These are phyloP conservation scores for Cicer cuneatum DNA, from an alignment of 306 rosid genomes.

Conservation along the genomic window DNA sequence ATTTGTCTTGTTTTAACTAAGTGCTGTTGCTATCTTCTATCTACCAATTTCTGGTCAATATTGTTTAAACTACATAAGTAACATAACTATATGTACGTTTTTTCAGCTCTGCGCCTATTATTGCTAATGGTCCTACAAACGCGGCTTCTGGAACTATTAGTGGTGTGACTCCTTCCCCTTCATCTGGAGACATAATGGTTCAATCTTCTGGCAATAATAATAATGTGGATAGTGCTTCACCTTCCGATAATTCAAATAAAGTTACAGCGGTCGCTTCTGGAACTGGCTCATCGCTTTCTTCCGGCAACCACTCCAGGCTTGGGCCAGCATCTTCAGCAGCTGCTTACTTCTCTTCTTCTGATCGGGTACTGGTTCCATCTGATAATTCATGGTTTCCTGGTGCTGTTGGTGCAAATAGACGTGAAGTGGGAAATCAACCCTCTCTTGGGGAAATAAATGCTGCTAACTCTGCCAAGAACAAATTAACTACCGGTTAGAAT, in stretches of 20 bases:
- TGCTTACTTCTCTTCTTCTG: conserved; percentile 65
- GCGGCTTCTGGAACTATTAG: conserved; percentile 57
- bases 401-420: conserved; percentile 65
- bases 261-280: conserved; percentile 48
- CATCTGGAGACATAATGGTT: conserved; percentile 54
- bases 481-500: conserved; percentile 60
- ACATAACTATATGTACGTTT: conserved; percentile 32
- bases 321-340: conserved; percentile 57
- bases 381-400: conserved; percentile 65
- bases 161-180: conserved; percentile 49
- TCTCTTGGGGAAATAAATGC: conserved; percentile 63
- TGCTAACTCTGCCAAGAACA: conserved; percentile 50
- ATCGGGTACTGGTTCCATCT: conserved; percentile 68
- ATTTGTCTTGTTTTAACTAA: conserved; percentile 1
- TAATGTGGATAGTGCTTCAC: conserved; percentile 51
- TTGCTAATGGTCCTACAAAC: conserved; percentile 60
- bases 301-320: conserved; percentile 48
- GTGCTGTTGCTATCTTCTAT: conserved; percentile 4
- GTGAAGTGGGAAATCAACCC: conserved; percentile 62
- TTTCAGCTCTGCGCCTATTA: conserved; percentile 67
- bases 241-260: conserved; percentile 54
- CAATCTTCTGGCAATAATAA: conserved; percentile 53
- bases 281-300: conserved; percentile 50
- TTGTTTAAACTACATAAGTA: conserved; percentile 1
- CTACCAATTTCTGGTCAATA: no score